These are phyloP conservation scores for Pseudomassariella vexata DNA, from an alignment of 2,329 filamentous ascomycete species.

Conservation along the genomic window DNA sequence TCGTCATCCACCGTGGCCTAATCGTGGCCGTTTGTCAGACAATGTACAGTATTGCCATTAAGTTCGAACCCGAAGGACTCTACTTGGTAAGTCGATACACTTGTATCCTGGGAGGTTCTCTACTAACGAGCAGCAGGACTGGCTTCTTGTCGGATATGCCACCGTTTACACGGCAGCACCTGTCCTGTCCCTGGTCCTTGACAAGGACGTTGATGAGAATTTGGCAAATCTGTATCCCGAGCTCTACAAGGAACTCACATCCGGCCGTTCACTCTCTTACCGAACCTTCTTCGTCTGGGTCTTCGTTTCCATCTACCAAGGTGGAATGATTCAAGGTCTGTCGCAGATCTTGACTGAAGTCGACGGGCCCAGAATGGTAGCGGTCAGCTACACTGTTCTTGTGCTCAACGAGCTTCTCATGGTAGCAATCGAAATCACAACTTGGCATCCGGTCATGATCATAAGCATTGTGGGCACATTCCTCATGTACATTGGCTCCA, in stretches of 20 bases:
- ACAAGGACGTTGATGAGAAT: slow-evolving; percentile 90
- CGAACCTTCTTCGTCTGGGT: slow-evolving; percentile 97
- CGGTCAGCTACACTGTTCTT: slow-evolving; percentile 85
- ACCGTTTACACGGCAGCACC: slow-evolving; percentile 93
- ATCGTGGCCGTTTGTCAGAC: slow-evolving; percentile 96
- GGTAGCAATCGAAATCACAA: slow-evolving; percentile 94
- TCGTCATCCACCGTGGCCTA: slow-evolving; percentile 94
- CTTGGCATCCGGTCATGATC: slow-evolving; percentile 94
- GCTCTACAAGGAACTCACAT: slow-evolving; percentile 94
- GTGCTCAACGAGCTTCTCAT: slow-evolving; percentile 94
- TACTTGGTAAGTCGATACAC: slow-evolving; percentile 56
- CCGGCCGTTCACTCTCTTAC: slow-evolving; percentile 80
- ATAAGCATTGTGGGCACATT: slow-evolving; percentile 77
- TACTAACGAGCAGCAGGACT: slow-evolving; percentile 50
- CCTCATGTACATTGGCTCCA: slow-evolving; percentile 69
- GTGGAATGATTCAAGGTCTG: slow-evolving; percentile 90
- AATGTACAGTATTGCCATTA: slow-evolving; percentile 89
- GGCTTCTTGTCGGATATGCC: slow-evolving; percentile 93
- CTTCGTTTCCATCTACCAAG: slow-evolving; percentile 89
- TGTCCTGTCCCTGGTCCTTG: slow-evolving; percentile 87
- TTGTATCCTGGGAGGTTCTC: neutral
- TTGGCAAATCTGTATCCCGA: slow-evolving; percentile 94
- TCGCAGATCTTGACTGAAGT: slow-evolving; percentile 81
- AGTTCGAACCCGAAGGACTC: slow-evolving; percentile 88
- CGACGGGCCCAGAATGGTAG: slow-evolving; percentile 70